phyloP scores from a whole-genome alignment of 768 basidiomycete genomes.

The Podaxis carcinomalis region DNA sequence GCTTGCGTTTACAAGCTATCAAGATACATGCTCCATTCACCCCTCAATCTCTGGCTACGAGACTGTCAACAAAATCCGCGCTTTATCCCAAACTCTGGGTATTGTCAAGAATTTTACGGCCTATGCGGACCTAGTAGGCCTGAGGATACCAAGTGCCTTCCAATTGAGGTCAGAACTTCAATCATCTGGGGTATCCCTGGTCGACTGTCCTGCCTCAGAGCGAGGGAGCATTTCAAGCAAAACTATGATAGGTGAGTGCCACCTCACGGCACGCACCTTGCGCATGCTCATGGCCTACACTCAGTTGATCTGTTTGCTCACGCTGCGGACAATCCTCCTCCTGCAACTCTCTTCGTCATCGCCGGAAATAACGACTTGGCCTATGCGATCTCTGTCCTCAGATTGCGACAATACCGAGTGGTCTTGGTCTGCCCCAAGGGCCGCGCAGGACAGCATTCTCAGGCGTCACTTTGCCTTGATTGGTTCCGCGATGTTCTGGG shows the following conservation, averaged over 20 bases:
- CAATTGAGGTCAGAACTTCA: slow-evolving; percentile 12
- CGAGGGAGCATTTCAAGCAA: slow-evolving; percentile 7
- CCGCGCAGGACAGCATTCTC: slow-evolving; percentile 35
- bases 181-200: slow-evolving; percentile 12
- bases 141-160: not conserved
- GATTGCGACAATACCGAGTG: slow-evolving; percentile 32
- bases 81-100: slow-evolving; percentile 1
- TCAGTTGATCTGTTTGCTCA: slow-evolving; percentile 23
- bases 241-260: slow-evolving; percentile 8
- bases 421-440: slow-evolving; percentile 37
- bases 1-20: not conserved
- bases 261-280: not conserved
- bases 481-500: slow-evolving; percentile 40
- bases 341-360: slow-evolving; percentile 43
- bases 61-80: slow-evolving; percentile 4
- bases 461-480: slow-evolving; percentile 43
- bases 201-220: slow-evolving; percentile 8
- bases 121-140: slow-evolving; percentile 7
- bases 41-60: slow-evolving; percentile 1
- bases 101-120: slow-evolving; percentile 9
- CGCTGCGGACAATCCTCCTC: slow-evolving; percentile 40
- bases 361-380: slow-evolving; percentile 41
- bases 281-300: not conserved
- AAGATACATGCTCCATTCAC: slow-evolving; percentile 2
- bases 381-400: slow-evolving; percentile 38